phyloP scores from a whole-genome alignment of 2,329 filamentous ascomycete genomes.

The Bipolaris victoriae region DNA sequence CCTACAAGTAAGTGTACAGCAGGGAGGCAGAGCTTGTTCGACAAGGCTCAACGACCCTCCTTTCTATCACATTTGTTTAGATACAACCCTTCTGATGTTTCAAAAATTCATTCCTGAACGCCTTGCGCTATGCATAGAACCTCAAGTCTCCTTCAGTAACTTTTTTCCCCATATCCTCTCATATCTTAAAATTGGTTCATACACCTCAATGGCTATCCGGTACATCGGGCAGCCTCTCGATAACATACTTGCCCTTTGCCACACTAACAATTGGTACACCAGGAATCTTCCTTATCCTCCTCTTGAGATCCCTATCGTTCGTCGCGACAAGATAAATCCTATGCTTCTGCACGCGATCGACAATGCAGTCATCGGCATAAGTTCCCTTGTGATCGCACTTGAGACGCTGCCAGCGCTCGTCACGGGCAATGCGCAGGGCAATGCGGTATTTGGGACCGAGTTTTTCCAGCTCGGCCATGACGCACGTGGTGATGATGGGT shows the following conservation, averaged over 20 bases:
- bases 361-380: slow-evolving; percentile 75
- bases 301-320: slow-evolving; percentile 69
- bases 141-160: not conserved
- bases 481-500: slow-evolving; percentile 79
- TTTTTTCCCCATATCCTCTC: not conserved
- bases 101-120: slow-evolving; percentile 7
- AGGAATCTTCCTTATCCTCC: slow-evolving; percentile 81
- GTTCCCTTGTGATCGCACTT: slow-evolving; percentile 90
- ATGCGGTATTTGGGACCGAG: slow-evolving; percentile 85
- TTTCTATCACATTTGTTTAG: not conserved
- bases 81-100: not conserved
- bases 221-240: slow-evolving; percentile 87
- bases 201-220: slow-evolving; percentile 61
- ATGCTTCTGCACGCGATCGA: slow-evolving; percentile 53
- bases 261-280: slow-evolving; percentile 81
- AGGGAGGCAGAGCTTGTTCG: not conserved
- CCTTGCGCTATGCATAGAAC: slow-evolving; percentile 16
- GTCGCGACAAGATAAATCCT: slow-evolving; percentile 54
- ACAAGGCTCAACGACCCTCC: not conserved
- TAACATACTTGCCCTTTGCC: slow-evolving; percentile 87
- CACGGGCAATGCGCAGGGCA: slow-evolving; percentile 82
- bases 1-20: too few species aligned
- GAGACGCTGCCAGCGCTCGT: slow-evolving; percentile 85
- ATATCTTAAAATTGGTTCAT: not conserved
- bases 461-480: slow-evolving; percentile 86